Percentiles rank a stretch among this genome's conserved stretches.
phyloP scores from a whole-genome alignment of 306 rosid species.

The Gillenia trifoliata region DNA sequence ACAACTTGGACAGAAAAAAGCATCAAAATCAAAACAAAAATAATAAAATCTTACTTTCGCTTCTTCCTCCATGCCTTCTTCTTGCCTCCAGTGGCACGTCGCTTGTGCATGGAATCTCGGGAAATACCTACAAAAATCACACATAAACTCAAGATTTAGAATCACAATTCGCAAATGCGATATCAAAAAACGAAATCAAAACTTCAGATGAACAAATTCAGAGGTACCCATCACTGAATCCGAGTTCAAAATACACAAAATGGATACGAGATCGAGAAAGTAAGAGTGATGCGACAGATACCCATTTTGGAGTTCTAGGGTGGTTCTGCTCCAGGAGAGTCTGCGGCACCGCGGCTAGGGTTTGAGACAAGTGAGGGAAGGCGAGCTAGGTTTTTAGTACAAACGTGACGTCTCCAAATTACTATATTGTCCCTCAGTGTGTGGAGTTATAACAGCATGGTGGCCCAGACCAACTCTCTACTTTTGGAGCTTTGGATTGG shows the following conservation, averaged over 20 bases:
- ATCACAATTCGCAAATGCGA: not conserved
- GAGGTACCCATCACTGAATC: not conserved
- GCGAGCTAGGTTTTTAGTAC: constrained; percentile 5
- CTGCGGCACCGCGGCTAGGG: constrained; percentile 14
- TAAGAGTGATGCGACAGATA: not conserved
- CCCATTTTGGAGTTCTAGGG: constrained; percentile 30
- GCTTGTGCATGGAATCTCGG: constrained; percentile 72
- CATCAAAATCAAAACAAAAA: not conserved
- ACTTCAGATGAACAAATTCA: not conserved
- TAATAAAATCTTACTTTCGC: constrained; percentile 39
- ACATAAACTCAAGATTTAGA: not conserved
- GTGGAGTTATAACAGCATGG: too few relatives aligned
- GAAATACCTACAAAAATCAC: constrained; percentile 37
- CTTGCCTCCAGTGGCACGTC: constrained; percentile 69
- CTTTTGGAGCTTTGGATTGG: not conserved
- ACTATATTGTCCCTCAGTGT: not conserved
- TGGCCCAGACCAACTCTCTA: not conserved
- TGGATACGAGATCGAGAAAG: not conserved
- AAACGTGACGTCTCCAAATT: constrained; percentile 1
- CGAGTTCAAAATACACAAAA: not conserved
- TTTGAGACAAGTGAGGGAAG: not conserved
- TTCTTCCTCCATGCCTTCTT: constrained; percentile 72
- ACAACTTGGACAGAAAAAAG: not conserved
- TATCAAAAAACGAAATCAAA: not conserved
- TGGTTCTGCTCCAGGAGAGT: not conserved